These are phyloP conservation scores for Aphanomyces stellatus DNA, from an alignment of 352 stramenopile genomes.

Conservation along the genomic window DNA sequence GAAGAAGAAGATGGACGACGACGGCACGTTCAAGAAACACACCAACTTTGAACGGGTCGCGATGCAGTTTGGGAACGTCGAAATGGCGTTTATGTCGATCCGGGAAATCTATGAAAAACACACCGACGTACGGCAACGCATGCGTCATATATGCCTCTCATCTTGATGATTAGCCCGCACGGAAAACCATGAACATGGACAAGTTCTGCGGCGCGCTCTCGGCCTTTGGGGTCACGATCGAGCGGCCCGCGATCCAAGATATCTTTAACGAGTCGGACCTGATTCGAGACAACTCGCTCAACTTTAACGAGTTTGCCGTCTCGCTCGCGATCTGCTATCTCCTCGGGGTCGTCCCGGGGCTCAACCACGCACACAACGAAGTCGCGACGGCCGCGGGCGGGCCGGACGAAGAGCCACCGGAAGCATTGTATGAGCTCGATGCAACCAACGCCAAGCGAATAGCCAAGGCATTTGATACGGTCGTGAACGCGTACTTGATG, in stretches of 20 bases:
- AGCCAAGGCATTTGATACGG: slow-evolving; percentile 69
- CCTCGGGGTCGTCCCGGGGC: slow-evolving; percentile 63
- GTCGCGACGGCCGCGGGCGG: slow-evolving; percentile 25
- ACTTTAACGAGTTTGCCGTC: slow-evolving; percentile 80
- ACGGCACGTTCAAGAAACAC: slow-evolving; percentile 31
- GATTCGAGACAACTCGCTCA: slow-evolving; percentile 75
- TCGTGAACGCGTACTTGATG: slow-evolving; percentile 73
- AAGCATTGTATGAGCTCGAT: slow-evolving; percentile 6
- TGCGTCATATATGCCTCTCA: background rate
- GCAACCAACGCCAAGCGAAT: slow-evolving; percentile 41
- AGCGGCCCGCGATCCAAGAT: slow-evolving; percentile 55
- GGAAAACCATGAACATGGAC: slow-evolving; percentile 54
- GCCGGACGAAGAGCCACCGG: slow-evolving; percentile 18
- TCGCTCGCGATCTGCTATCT: slow-evolving; percentile 79
- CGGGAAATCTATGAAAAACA: slow-evolving; percentile 59
- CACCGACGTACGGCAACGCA: slow-evolving; percentile 42
- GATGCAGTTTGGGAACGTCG: slow-evolving; percentile 56
- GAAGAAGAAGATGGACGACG: slow-evolving; percentile 41
- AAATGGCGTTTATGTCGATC: slow-evolving; percentile 53
- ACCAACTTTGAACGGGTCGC: slow-evolving; percentile 73
- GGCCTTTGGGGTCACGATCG: slow-evolving; percentile 50
- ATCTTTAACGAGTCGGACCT: slow-evolving; percentile 88
- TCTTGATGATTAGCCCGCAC: slow-evolving; percentile 18
- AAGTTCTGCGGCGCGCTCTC: slow-evolving; percentile 52
- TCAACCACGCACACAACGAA: too few species aligned